These are phyloP conservation scores for Cladosporium colombiae DNA, from an alignment of 2,329 filamentous ascomycete genomes.

Conservation along the genomic window DNA sequence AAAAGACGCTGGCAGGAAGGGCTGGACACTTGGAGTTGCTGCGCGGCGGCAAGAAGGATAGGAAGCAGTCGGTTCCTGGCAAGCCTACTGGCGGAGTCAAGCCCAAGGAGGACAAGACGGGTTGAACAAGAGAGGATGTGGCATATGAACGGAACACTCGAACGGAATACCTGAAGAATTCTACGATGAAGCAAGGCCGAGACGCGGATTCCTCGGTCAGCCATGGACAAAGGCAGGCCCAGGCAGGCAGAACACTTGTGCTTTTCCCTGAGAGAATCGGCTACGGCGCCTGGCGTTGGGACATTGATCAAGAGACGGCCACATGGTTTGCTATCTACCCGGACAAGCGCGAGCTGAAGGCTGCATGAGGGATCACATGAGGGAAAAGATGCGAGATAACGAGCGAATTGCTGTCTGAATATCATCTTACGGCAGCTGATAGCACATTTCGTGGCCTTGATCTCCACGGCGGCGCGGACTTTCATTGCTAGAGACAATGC, in stretches of 20 bases:
- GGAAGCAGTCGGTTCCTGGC: conserved; percentile 26
- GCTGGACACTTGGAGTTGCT: conserved; percentile 71
- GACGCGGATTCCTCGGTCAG: not conserved
- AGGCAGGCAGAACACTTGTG: not conserved
- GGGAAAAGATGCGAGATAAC: not conserved
- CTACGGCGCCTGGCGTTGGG: not conserved
- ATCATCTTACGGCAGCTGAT: not conserved
- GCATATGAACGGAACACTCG: not conserved
- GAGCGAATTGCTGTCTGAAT: not conserved
- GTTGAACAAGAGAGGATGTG: not conserved
- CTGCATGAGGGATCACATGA: not conserved
- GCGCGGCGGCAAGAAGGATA: conserved; percentile 65
- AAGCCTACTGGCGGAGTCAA: conserved; percentile 12
- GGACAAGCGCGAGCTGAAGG: not conserved
- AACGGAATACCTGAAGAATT: not conserved
- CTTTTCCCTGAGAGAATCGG: not conserved
- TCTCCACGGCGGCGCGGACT: not conserved
- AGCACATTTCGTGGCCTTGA: not conserved
- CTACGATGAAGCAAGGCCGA: not conserved
- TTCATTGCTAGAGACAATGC: not conserved
- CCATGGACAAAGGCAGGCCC: not conserved
- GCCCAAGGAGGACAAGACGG: conserved; percentile 15
- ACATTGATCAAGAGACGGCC: not conserved
- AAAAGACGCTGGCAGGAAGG: conserved; percentile 64
- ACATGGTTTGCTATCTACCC: not conserved